Evolutionary conservation across 768 basidiomycete genomes (phyloP), one percentile per base, ranked within the genome.

Genomic region (Leccinum obscurum): DNA sequence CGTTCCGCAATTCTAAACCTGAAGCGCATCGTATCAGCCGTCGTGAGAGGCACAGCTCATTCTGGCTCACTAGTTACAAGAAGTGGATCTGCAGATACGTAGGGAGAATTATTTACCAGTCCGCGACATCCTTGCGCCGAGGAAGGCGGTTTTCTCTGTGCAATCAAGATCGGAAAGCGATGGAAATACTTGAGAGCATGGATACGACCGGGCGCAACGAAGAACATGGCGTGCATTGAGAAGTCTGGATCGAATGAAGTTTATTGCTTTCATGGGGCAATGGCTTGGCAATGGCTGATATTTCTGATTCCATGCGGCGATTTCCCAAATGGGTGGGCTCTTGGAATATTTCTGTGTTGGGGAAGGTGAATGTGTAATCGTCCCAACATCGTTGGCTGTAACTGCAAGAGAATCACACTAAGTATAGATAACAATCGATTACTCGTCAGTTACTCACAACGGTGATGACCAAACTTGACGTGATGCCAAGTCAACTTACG

Each of bases 341-440:
- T 32, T 20, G 35, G 5, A 41, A 20, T 35, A 8, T 14, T 28
- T 28, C 30, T 48, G 22, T 24, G 4, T 34, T 39, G 9, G 15
- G 41, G 20, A 56, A 9, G 17, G 37, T n/a, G 26, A 28, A 48
- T 24, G 32, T 30, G 49, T 61, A 58, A 65, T 67, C 30, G 22
- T 35, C 49, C 9, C 50, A 35, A 57, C 30, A 3, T 51, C 44
- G 34, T 65, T 62, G 58, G 64, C 30, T 60, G 28, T 13, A 26
- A 35, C 60, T 32, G 22, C 22, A 22, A 24, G 32, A 8, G 28
- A 24, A 34, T 30, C 28, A 7, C 22, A 53, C 54, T n/a, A 52
- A 68, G 58, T 50, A 55, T 59, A 55, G 58, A 52, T 22, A 62
- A 3, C 57, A 26, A 65, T 67, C 59, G 55, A 62, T 34, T 37